Evolutionary conservation across 495 filamentous ascomycete species (phyloP).

Genomic region (Sabuloglossum arenarium): DNA sequence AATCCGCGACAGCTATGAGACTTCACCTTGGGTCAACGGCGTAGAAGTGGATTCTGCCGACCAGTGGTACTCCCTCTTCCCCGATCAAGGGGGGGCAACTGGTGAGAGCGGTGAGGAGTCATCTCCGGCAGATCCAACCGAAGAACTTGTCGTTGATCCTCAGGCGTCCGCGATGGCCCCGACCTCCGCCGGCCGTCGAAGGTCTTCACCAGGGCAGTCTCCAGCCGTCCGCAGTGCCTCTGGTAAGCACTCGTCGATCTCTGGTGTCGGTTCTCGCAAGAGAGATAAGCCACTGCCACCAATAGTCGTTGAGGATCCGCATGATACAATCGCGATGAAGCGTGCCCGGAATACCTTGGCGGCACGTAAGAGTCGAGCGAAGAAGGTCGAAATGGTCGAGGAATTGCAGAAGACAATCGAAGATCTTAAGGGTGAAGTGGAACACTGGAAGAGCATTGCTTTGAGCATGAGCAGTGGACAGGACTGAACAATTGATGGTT

Average conservation of each 20-base stretch:
- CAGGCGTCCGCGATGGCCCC: not conserved
- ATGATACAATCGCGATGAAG: conserved; percentile 57
- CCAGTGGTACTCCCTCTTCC: conserved; percentile 6
- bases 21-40: conserved; percentile 6
- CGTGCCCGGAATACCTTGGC: conserved; percentile 90
- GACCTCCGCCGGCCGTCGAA: not conserved
- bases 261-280: conserved; percentile 48
- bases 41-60: not conserved
- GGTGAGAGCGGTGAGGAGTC: conserved; percentile 3
- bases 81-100: not conserved
- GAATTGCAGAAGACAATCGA: conserved; percentile 34
- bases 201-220: conserved; percentile 2
- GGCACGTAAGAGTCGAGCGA: conserved; percentile 79
- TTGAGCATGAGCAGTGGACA: not conserved
- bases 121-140: not conserved
- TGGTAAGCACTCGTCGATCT: conserved; percentile 39
- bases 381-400: conserved; percentile 50
- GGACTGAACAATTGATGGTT: not conserved
- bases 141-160: not conserved
- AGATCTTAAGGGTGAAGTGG: conserved; percentile 26
- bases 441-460: conserved; percentile 23
- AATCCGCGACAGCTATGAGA: conserved; percentile 5
- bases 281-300: conserved; percentile 63
- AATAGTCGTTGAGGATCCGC: conserved; percentile 53
- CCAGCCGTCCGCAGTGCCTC: not conserved